These are phyloP conservation scores for Penicillium aurantiogriseum DNA, from an alignment of 2,329 filamentous ascomycete genomes.

Conservation along the genomic window DNA sequence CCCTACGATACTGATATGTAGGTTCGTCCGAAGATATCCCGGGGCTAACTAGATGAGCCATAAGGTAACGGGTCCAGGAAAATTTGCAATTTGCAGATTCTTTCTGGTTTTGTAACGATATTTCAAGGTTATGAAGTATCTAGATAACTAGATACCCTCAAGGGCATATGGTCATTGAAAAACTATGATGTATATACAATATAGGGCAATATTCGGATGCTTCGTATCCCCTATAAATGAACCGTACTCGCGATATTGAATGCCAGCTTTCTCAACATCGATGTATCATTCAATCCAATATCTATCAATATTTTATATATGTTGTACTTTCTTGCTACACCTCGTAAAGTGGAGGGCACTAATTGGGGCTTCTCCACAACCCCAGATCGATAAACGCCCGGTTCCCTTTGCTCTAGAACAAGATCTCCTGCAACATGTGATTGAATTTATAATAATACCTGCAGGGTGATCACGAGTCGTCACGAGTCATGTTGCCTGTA, in stretches of 20 bases:
- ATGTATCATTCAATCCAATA: not conserved
- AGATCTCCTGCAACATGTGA: not conserved
- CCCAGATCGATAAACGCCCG: not conserved
- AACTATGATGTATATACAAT: not conserved
- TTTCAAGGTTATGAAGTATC: not conserved
- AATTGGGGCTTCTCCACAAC: constrained; percentile 3
- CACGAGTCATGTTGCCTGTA: not conserved
- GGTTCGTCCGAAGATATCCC: constrained; percentile 3
- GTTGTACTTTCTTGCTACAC: not conserved
- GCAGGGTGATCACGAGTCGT: not conserved
- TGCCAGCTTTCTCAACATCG: too few species aligned
- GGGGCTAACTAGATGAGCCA: not conserved
- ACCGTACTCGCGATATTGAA: not conserved
- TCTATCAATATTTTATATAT: not conserved
- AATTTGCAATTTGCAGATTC: not conserved
- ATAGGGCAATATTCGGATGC: not conserved
- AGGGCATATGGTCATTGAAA: not conserved
- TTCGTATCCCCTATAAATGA: not conserved
- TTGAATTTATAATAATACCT: not conserved
- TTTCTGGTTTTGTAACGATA: not conserved
- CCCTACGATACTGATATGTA: too few species aligned
- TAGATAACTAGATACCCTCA: not conserved
- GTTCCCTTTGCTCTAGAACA: constrained; percentile 1
- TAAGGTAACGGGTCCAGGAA: not conserved
- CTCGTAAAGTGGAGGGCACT: not conserved